Evolutionary conservation across 345 rosid species (phyloP).

Genomic region (Dovyalis caffra): DNA sequence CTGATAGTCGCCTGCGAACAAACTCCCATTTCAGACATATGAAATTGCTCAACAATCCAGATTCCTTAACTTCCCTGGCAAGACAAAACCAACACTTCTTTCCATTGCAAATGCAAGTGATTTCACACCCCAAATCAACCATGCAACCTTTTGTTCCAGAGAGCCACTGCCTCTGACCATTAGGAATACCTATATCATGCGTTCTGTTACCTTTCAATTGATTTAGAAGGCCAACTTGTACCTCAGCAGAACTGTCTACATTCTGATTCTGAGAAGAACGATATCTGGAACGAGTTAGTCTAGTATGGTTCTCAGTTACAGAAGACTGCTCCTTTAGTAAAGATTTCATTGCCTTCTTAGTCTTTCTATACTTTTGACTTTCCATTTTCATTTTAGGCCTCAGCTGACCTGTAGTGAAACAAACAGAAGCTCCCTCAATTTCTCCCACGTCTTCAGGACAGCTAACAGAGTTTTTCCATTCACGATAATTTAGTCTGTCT

Average conservation of each 20-base stretch:
- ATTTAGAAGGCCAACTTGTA: constrained; percentile 27
- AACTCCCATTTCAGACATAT: constrained; percentile 64
- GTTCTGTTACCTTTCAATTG: constrained; percentile 18
- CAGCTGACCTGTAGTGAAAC: constrained; percentile 6
- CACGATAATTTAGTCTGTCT: constrained; percentile 51
- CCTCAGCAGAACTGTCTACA: constrained; percentile 26
- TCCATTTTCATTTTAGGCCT: constrained; percentile 34
- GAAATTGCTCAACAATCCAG: constrained; percentile 47
- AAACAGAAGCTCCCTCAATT: constrained; percentile 16
- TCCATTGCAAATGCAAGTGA: constrained; percentile 55
- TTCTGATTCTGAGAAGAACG: constrained; percentile 51
- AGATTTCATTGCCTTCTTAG: constrained; percentile 36
- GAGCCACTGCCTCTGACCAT: constrained; percentile 23
- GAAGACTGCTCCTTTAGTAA: constrained; percentile 39
- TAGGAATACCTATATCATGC: constrained; percentile 21
- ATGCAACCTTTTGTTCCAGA: constrained; percentile 29
- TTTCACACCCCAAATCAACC: constrained; percentile 25
- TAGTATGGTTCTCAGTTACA: constrained; percentile 39
- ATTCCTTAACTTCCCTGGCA: constrained; percentile 39
- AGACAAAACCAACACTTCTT: constrained; percentile 62
- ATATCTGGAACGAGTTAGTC: constrained; percentile 75
- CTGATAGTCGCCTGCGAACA: constrained; percentile 53
- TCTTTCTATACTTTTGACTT: constrained; percentile 44
- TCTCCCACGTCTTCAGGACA: constrained; percentile 34
- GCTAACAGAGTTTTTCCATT: constrained; percentile 54